Percentiles rank a stretch among this genome's conserved stretches.
Evolutionary conservation across 345 rosid genomes (phyloP).

Genomic region (Gossypium longicalyx): DNA sequence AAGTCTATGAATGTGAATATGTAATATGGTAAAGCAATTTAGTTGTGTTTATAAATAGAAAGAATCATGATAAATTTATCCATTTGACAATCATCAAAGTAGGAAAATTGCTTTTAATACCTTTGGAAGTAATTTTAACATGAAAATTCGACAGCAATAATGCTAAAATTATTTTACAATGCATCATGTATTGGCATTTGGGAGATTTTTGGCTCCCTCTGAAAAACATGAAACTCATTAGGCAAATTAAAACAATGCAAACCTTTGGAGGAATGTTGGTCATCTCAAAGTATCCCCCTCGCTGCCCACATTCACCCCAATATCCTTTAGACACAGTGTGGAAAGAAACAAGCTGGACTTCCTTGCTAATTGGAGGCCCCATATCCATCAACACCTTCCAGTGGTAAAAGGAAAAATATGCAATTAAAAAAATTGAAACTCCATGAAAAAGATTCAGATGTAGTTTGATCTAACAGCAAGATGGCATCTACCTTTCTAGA

Average conservation of each 20-base stretch:
- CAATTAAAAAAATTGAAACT: constrained; percentile 13
- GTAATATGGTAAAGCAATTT: neutral
- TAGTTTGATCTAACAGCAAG: constrained; percentile 11
- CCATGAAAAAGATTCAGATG: neutral
- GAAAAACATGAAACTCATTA: constrained; percentile 5
- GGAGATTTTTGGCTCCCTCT: neutral
- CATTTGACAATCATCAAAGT: neutral
- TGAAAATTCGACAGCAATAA: neutral
- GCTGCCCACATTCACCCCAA: constrained; percentile 99
- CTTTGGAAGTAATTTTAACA: neutral
- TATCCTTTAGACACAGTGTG: constrained; percentile 98
- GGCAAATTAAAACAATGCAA: constrained; percentile 13
- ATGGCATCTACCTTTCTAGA: constrained; percentile 59
- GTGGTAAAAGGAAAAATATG: constrained; percentile 5
- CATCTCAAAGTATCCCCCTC: constrained; percentile 99
- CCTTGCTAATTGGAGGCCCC: constrained; percentile 81
- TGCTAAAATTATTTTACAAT: neutral
- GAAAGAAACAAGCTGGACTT: constrained; percentile 90
- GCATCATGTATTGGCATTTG: constrained; percentile 7
- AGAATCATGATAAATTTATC: neutral
- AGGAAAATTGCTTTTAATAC: neutral
- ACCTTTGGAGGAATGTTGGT: constrained; percentile 93
- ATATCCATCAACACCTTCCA: constrained; percentile 80
- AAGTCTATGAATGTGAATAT: neutral
- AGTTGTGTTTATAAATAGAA: neutral